Base-by-base conservation (phyloP, 2,329 filamentous ascomycete genomes). In the Fusarium chuoi region DNA sequence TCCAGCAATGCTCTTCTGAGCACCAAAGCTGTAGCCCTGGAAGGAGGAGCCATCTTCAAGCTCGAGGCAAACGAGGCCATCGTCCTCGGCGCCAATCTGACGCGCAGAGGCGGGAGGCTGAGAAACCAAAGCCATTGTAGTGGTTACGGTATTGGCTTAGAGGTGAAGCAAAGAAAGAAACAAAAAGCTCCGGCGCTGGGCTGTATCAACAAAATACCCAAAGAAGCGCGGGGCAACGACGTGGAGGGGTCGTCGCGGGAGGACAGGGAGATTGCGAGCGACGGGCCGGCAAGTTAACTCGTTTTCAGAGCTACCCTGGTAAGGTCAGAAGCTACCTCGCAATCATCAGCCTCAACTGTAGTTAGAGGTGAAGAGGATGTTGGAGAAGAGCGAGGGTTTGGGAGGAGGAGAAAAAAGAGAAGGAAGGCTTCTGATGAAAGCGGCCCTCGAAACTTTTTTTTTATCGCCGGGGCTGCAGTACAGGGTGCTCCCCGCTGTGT, bases 21-120 rank as follows among this genome's bases (percentile, higher is more conserved):
- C 95, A 84, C 96, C 96, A 82, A 99, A 99, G 89, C 95, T 98
- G 87, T 94, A 95, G 78, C 96, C 96, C 82, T 97, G 94, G 88
- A 95, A 97, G 81, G 94, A 90, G 66, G 92, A 91, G 84, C 95
- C 95, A 87, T 98, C 95, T 84, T 96, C 89, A 77, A 99, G 92
- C 87, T 99, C 96, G 77, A 99, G 92, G 82, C 93, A 93, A 85
- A 97, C 89, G 80, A 93, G 87, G 65, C 89, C 88, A 79, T 92
- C 89, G 74, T 89, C 85, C 48, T 84, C 81, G 70, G 82, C 80
- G 74, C 84, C 86, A 74, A 86, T 83, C 73, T 90, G 85, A 78
- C 88, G 89, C 77, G 90, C 88, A 74, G 90, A 88, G 73, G 92
- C 90, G 54, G 92, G 91, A 54, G 87, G 84, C 68, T 79, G 80